These are phyloP conservation scores for Pluteus cervinus DNA, from an alignment of 768 basidiomycete genomes.

Conservation along the genomic window DNA sequence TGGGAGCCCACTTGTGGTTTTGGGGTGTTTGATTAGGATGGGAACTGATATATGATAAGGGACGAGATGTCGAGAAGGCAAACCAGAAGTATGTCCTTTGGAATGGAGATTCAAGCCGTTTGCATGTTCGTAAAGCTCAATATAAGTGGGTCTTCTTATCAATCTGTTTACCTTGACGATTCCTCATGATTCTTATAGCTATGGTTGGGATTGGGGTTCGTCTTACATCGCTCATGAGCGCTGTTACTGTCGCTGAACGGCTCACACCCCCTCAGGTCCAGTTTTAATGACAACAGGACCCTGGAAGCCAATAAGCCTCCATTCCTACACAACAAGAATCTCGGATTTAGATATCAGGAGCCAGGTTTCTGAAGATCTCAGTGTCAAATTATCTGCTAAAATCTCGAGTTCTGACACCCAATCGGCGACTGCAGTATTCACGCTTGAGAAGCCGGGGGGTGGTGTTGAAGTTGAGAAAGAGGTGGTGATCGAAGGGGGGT, in stretches of 20 bases:
- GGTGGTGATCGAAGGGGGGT: conserved; percentile 28
- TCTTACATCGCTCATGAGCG: conserved; percentile 1
- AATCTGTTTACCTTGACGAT: background rate
- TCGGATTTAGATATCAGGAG: conserved; percentile 58
- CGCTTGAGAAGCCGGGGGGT: conserved; percentile 46
- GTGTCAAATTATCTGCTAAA: conserved; percentile 43
- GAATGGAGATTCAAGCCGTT: conserved; percentile 89
- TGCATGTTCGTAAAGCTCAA: conserved; percentile 91
- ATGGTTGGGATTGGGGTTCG: conserved; percentile 88
- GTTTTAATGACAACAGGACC: conserved; percentile 84
- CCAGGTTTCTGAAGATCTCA: conserved; percentile 48
- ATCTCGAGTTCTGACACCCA: conserved; percentile 35
- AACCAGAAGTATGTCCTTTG: conserved; percentile 60
- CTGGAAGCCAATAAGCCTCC: conserved; percentile 74
- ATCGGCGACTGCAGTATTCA: conserved; percentile 36
- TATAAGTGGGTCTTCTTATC: conserved; percentile 58
- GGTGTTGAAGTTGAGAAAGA: conserved; percentile 30
- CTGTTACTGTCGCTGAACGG: conserved; percentile 1
- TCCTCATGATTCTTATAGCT: conserved; percentile 34
- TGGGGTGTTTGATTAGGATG: background rate
- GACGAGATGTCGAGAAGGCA: conserved; percentile 64
- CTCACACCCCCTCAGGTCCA: conserved; percentile 45
- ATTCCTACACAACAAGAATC: conserved; percentile 62
- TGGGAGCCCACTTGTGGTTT: too few species aligned
- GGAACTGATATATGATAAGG: conserved; percentile 31